A percentile compares a stretch with the other conserved stretches of the same genome.
phyloP scores from a whole-genome alignment of 257 asterid species.

The Solanum pinnatisectum region DNA sequence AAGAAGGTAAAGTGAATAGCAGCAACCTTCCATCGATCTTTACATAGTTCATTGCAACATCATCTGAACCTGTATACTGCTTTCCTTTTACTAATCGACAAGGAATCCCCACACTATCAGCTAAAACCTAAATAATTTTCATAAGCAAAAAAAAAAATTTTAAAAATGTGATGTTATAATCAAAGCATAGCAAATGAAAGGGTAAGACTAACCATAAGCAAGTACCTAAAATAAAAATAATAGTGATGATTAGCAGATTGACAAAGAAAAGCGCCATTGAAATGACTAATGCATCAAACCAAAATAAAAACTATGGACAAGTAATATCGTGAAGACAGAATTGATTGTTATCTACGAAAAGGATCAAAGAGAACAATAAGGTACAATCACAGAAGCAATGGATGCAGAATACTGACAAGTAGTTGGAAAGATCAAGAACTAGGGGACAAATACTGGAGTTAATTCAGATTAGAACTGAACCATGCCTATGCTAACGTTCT shows the following conservation, averaged over 20 bases:
- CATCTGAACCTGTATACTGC: conserved; percentile 83
- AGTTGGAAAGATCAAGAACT: not conserved
- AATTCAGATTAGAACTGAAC: not conserved
- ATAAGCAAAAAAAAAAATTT: conserved; percentile 4
- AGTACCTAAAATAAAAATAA: not conserved
- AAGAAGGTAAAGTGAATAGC: not conserved
- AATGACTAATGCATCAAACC: not conserved
- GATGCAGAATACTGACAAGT: not conserved
- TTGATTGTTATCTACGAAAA: not conserved
- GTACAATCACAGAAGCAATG: not conserved
- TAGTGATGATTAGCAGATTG: not conserved
- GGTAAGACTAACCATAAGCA: not conserved
- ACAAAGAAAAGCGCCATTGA: not conserved
- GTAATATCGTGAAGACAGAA: not conserved
- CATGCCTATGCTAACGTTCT: not conserved
- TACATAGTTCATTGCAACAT: conserved; percentile 85
- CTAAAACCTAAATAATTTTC: conserved; percentile 67
- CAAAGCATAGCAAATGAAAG: not conserved
- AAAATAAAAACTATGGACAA: not conserved
- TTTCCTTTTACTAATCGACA: conserved; percentile 87
- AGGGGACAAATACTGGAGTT: not conserved
- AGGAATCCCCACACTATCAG: conserved; percentile 74
- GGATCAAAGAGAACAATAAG: not conserved
- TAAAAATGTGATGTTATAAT: not conserved
- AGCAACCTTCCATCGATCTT: conserved; percentile 69